Evolutionary conservation across 192 early-diverging fungal species (phyloP).

Genomic region (Jimgerdemannia flammicorona): DNA sequence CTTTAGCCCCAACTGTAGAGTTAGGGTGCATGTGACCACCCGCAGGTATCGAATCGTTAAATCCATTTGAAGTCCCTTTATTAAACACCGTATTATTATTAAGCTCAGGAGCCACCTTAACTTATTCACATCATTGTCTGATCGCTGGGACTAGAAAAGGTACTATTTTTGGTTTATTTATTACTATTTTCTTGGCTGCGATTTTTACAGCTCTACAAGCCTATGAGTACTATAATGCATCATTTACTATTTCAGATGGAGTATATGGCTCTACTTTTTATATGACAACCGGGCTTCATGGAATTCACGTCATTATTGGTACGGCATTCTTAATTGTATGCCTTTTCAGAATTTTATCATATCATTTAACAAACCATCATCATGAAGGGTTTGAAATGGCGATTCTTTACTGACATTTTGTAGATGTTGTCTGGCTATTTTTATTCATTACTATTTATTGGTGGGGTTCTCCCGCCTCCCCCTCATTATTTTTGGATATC

Average conservation of each 20-base stretch:
- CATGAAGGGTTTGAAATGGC: conserved; percentile 25
- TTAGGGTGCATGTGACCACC: neutral
- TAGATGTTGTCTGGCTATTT: conserved; percentile 6
- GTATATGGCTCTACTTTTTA: conserved; percentile 28
- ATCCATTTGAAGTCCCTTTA: conserved; percentile 20
- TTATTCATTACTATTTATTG: conserved; percentile 1
- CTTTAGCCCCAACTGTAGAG: conserved; percentile 3
- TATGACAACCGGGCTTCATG: conserved; percentile 27
- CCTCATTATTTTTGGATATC: no score
- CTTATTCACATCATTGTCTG: conserved; percentile 21
- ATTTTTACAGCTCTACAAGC: conserved; percentile 30
- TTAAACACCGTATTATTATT: conserved; percentile 19
- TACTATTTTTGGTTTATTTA: conserved; percentile 17
- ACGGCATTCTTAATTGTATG: conserved; percentile 24
- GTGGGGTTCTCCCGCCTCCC: conserved; percentile 7
- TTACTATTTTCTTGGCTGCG: conserved; percentile 23
- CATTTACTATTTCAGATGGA: conserved; percentile 25
- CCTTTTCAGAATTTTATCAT: conserved; percentile 29
- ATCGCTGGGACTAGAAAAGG: conserved; percentile 25
- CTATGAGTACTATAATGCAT: conserved; percentile 25
- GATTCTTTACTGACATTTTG: conserved; percentile 23
- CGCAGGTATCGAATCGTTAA: conserved; percentile 1
- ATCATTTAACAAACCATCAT: conserved; percentile 26
- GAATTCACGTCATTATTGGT: conserved; percentile 26
- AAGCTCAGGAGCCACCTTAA: conserved; percentile 24